Evolutionary conservation across 345 rosid genomes (phyloP).

Genomic region (Diplotaxis tenuifolia): DNA sequence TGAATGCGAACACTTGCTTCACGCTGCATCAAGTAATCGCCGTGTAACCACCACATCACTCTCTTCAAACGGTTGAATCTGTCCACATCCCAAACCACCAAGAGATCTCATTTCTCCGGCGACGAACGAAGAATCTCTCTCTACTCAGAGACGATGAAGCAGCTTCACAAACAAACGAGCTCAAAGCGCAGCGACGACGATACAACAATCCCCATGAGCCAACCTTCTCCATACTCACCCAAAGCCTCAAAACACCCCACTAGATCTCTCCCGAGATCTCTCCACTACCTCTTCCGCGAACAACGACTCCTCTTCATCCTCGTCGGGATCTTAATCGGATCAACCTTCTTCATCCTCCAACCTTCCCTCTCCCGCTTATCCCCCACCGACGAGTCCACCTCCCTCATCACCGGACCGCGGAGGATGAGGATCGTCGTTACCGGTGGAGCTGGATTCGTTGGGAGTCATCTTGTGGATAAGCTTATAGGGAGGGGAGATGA

Average conservation of each 20-base stretch:
- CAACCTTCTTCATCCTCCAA: constrained; percentile 89
- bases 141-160: constrained; percentile 56
- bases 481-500: constrained; percentile 87
- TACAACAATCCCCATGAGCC: constrained; percentile 47
- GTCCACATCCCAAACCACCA: constrained; percentile 26
- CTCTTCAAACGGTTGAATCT: constrained; percentile 25
- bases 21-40: constrained; percentile 21
- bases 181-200: constrained; percentile 68
- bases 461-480: constrained; percentile 95
- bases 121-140: constrained; percentile 6
- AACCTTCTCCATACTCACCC: constrained; percentile 58
- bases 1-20: neutral
- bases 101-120: constrained; percentile 26
- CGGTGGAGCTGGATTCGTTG: constrained; percentile 97
- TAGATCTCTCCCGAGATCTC: constrained; percentile 89
- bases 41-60: constrained; percentile 18
- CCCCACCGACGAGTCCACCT: constrained; percentile 51
- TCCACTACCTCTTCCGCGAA: constrained; percentile 77
- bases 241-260: constrained; percentile 61
- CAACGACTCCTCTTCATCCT: constrained; percentile 90
- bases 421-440: constrained; percentile 86
- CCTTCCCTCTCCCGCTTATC: constrained; percentile 76
- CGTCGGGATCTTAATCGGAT: constrained; percentile 87
- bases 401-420: constrained; percentile 46
- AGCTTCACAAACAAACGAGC: constrained; percentile 77